These are phyloP conservation scores for Rhododendron mucronatum DNA, from an alignment of 148 eudicot genomes.

Conservation along the genomic window DNA sequence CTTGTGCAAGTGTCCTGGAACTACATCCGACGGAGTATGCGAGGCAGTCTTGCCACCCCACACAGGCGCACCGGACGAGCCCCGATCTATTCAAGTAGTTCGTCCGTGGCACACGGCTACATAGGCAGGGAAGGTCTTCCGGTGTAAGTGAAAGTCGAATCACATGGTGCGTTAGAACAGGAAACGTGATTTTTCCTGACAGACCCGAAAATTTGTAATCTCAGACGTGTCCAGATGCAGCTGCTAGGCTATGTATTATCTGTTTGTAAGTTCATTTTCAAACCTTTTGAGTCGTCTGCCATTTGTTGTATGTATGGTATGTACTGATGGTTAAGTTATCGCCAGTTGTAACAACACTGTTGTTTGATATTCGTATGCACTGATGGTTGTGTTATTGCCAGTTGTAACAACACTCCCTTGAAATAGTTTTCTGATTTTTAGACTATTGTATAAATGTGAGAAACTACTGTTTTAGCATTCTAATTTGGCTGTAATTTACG, in stretches of 20 bases:
- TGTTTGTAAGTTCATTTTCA: not conserved
- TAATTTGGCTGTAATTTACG: not conserved
- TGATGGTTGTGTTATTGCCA: not conserved
- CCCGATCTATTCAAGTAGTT: not conserved
- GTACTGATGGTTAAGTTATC: not conserved
- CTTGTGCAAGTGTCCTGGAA: not conserved
- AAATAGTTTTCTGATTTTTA: not conserved
- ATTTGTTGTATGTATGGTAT: not conserved
- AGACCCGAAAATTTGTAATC: not conserved
- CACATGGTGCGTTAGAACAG: not conserved
- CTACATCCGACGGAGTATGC: not conserved
- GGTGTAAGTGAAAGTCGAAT: not conserved
- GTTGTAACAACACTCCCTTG: not conserved
- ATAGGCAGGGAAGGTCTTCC: not conserved
- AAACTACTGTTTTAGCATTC: not conserved
- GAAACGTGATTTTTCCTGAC: not conserved
- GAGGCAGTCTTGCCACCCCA: not conserved
- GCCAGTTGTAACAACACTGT: not conserved
- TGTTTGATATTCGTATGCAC: not conserved
- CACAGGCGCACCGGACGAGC: not conserved
- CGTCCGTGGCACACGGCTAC: not conserved
- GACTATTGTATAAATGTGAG: not conserved
- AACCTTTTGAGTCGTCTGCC: not conserved
- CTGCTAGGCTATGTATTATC: not conserved
- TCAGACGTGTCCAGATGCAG: not conserved